A percentile compares a stretch with the other conserved stretches of the same genome.
Conservation (phyloP, 805 yeast species). For the Nakazawaea pomicola region DNA sequence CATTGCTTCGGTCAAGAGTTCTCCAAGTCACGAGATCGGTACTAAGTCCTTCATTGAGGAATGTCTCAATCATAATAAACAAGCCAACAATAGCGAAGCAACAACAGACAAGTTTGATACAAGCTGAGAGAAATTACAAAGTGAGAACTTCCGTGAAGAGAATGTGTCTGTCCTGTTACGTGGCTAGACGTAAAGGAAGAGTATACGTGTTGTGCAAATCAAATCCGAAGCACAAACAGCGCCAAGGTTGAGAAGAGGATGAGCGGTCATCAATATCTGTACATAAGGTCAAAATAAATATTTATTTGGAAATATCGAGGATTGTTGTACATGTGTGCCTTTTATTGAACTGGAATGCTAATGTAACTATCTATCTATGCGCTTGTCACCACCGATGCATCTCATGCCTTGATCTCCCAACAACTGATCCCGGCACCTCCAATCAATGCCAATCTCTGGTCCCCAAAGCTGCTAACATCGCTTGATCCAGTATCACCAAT, state of each 20-base stretch:
- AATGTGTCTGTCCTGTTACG: conserved; percentile 86
- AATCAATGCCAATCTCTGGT: conserved; percentile 35
- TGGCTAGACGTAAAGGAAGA: conserved; percentile 92
- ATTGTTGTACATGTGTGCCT: too few species aligned
- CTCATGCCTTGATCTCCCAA: conserved; percentile 27
- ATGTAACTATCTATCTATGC: neutral
- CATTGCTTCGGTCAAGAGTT: conserved; percentile 1
- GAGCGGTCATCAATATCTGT: too few species aligned
- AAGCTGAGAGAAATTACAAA: conserved; percentile 66
- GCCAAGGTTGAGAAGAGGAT: conserved; percentile 54
- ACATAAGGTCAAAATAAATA: too few species aligned
- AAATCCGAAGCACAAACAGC: conserved; percentile 90
- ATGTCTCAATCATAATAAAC: neutral
- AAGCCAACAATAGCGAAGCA: conserved; percentile 21
- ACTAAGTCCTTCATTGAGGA: neutral
- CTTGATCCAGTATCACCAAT: conserved; percentile 88
- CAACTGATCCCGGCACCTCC: conserved; percentile 84
- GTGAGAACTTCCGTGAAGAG: conserved; percentile 91
- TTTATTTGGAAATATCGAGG: neutral
- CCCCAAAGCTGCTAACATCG: conserved; percentile 30
- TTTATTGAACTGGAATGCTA: too few species aligned
- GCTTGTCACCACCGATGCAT: neutral
- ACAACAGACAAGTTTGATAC: conserved; percentile 1
- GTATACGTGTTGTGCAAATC: conserved; percentile 91
- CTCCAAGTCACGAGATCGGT: neutral